Conservation (phyloP, 2,329 filamentous ascomycete species). For the Exutisphaerella laricina region DNA sequence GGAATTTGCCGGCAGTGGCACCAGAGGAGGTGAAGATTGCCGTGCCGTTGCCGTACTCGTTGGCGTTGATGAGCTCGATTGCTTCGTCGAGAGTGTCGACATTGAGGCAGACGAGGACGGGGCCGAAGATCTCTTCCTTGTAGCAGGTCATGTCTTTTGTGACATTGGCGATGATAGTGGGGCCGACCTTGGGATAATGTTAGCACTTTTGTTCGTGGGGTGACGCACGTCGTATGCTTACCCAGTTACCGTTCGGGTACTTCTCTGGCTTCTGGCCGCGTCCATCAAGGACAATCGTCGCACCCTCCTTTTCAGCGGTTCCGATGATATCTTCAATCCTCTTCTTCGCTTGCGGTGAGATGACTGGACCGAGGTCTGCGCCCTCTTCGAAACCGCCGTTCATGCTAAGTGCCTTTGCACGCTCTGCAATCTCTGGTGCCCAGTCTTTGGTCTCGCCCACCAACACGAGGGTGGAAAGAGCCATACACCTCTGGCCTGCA, state of each 20-base stretch:
- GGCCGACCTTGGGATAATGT: constrained; percentile 54
- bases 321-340: constrained; percentile 71
- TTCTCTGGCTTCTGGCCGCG: constrained; percentile 68
- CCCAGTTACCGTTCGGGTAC: constrained; percentile 78
- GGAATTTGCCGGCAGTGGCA: constrained; percentile 70
- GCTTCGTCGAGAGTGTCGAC: constrained; percentile 73
- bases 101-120: constrained; percentile 75
- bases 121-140: constrained; percentile 78
- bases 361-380: constrained; percentile 75
- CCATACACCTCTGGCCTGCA: constrained; percentile 83
- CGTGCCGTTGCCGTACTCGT: constrained; percentile 81
- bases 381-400: constrained; percentile 77
- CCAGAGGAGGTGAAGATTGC: constrained; percentile 80
- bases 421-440: constrained; percentile 71
- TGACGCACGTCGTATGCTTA: too few species aligned
- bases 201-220: too few species aligned
- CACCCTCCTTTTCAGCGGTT: constrained; percentile 72
- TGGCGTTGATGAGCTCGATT: constrained; percentile 73
- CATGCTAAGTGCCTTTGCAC: constrained; percentile 65
- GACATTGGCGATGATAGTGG: constrained; percentile 77
- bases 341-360: constrained; percentile 70
- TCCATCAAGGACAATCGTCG: constrained; percentile 75
- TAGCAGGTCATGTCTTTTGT: constrained; percentile 79
- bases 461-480: constrained; percentile 74
- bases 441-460: constrained; percentile 81